Percentiles rank a stretch among this genome's conserved stretches.
Conservation (phyloP, 768 basidiomycete species). For the Ramaria sp. region DNA sequence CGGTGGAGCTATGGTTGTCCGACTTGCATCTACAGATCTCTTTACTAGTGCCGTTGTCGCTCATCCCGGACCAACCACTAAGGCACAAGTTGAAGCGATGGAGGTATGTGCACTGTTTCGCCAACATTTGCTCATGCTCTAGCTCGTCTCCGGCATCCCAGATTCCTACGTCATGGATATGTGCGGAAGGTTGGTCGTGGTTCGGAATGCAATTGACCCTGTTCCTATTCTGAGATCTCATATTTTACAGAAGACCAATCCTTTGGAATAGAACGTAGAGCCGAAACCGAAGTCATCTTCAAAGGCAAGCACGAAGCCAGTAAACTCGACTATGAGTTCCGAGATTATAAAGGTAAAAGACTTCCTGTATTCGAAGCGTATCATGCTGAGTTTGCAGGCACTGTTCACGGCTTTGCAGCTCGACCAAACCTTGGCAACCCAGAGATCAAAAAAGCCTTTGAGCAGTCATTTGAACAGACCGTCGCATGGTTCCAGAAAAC, state of each 20-base stretch:
- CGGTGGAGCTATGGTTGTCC: constrained; percentile 24
- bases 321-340: constrained; percentile 25
- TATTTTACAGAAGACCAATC: constrained; percentile 21
- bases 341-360: constrained; percentile 24
- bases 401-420: constrained; percentile 36
- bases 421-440: constrained; percentile 32
- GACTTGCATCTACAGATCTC: constrained; percentile 20
- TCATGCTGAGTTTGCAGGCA: constrained; percentile 23
- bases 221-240: background rate
- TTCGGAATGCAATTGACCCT: background rate
- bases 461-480: constrained; percentile 31
- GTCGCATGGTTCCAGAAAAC: constrained; percentile 33
- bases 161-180: constrained; percentile 24
- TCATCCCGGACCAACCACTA: constrained; percentile 26
- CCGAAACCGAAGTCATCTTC: constrained; percentile 22
- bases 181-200: constrained; percentile 26
- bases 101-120: constrained; percentile 14
- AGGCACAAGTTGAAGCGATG: constrained; percentile 26
- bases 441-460: constrained; percentile 33
- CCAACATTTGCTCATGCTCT: background rate
- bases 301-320: constrained; percentile 20
- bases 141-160: background rate
- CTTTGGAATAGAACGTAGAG: constrained; percentile 19
- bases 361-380: background rate
- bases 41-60: constrained; percentile 29